Evolutionary conservation across 176 grass and related monocot species (phyloP).

Genomic region (Canna indica): DNA sequence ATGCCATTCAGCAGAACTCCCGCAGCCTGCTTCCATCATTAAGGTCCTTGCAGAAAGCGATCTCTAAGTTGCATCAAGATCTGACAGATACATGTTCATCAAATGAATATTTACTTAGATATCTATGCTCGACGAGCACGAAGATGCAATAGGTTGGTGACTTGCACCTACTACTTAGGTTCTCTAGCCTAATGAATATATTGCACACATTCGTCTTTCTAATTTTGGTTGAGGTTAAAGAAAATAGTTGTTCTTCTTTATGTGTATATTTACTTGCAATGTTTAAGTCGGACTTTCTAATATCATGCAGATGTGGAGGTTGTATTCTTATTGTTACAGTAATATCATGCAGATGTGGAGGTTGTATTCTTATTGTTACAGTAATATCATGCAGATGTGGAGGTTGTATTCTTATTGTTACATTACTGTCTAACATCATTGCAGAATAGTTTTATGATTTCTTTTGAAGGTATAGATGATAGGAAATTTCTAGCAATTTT

Average conservation of each 20-base stretch:
- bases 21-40: slow-evolving; percentile 70
- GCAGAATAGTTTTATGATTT: too few relatives aligned
- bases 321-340: not conserved
- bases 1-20: slow-evolving; percentile 85
- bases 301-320: not conserved
- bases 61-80: slow-evolving; percentile 88
- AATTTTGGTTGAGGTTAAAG: not conserved
- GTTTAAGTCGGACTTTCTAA: not conserved
- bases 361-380: not conserved
- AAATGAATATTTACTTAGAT: slow-evolving; percentile 86
- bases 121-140: slow-evolving; percentile 50
- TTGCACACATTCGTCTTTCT: not conserved
- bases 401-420: not conserved
- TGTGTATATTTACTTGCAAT: not conserved
- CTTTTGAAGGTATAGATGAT: too few relatives aligned
- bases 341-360: not conserved
- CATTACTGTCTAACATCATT: not conserved
- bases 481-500: too few relatives aligned
- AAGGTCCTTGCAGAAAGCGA: slow-evolving; percentile 80
- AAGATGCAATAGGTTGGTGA: slow-evolving; percentile 24
- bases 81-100: slow-evolving; percentile 83
- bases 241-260: not conserved
- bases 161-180: not conserved
- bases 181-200: not conserved
- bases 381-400: not conserved